phyloP scores from a whole-genome alignment of 805 yeast species.

The Lachancea nothofagi region DNA sequence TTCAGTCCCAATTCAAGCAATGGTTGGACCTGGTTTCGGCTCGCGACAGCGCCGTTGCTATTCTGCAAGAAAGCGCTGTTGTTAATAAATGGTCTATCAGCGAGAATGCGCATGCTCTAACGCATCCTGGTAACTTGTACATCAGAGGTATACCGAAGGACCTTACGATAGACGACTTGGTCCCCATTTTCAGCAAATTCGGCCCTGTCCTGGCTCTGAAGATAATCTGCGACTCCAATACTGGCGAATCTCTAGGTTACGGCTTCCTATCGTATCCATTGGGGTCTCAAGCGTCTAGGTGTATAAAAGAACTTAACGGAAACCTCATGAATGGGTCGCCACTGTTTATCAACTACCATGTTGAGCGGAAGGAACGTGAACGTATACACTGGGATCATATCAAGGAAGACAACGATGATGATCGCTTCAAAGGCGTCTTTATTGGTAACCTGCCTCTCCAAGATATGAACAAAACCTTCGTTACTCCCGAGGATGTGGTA shows the following conservation, averaged over 20 bases:
- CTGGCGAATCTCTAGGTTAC: conserved; percentile 40
- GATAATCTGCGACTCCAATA: conserved; percentile 39
- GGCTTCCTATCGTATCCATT: conserved; percentile 65
- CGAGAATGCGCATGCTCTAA: conserved; percentile 26
- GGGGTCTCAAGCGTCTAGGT: conserved; percentile 54
- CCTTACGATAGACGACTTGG: conserved; percentile 36
- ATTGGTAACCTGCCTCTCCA: conserved; percentile 45
- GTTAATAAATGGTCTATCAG: conserved; percentile 27
- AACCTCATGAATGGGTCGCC: conserved; percentile 27
- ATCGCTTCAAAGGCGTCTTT: conserved; percentile 50
- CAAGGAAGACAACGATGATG: conserved; percentile 40
- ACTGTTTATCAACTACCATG: conserved; percentile 54
- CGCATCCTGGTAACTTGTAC: conserved; percentile 56
- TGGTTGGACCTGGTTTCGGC: conserved; percentile 13
- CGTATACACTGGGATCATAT: conserved; percentile 30
- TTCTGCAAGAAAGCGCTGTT: conserved; percentile 1
- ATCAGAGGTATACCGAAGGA: conserved; percentile 44
- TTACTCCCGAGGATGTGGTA: conserved; percentile 30
- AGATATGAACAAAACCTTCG: conserved; percentile 32
- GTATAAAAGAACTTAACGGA: conserved; percentile 53
- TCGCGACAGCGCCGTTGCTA: conserved; percentile 10
- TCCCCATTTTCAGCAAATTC: conserved; percentile 35
- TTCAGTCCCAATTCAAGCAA: conserved; percentile 26
- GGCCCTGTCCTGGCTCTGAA: conserved; percentile 44
- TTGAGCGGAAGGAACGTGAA: conserved; percentile 57